phyloP scores from a whole-genome alignment of 257 asterid species.

The Paulownia fortunei region DNA sequence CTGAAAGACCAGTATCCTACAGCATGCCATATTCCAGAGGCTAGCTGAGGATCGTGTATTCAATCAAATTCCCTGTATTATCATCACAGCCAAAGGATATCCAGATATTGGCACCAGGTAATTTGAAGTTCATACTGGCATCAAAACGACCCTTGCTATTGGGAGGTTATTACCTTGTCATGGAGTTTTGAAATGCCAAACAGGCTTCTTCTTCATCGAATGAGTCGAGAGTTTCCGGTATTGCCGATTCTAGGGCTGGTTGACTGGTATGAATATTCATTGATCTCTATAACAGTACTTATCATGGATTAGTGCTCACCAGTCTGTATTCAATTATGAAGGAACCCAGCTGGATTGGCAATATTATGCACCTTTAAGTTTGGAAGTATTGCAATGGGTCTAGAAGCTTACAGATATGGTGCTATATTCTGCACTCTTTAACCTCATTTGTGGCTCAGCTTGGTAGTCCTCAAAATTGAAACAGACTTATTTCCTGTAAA shows the following conservation, averaged over 20 bases:
- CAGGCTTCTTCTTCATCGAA: constrained; percentile 84
- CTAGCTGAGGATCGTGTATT: constrained; percentile 85
- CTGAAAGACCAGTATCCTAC: constrained; percentile 34
- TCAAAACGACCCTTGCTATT: neutral
- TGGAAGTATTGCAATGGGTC: constrained; percentile 94
- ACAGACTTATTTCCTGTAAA: neutral
- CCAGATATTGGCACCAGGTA: constrained; percentile 97
- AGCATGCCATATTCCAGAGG: constrained; percentile 98
- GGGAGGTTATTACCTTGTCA: neutral
- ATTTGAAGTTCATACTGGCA: neutral
- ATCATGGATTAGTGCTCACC: neutral
- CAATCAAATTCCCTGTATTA: constrained; percentile 84
- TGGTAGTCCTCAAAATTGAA: constrained; percentile 13
- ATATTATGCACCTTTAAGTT: constrained; percentile 91
- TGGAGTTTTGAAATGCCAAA: constrained; percentile 14
- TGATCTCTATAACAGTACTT: neutral
- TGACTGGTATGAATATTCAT: constrained; percentile 70
- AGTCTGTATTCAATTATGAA: constrained; percentile 33
- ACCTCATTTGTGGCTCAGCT: neutral
- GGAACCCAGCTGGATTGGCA: constrained; percentile 99
- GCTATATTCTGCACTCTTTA: neutral
- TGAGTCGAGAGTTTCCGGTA: constrained; percentile 69
- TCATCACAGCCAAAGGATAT: constrained; percentile 94
- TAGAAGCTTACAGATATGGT: constrained; percentile 97
- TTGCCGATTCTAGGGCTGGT: constrained; percentile 83